Base-by-base conservation (phyloP, 345 rosid species). In the Citrus reticulata region DNA sequence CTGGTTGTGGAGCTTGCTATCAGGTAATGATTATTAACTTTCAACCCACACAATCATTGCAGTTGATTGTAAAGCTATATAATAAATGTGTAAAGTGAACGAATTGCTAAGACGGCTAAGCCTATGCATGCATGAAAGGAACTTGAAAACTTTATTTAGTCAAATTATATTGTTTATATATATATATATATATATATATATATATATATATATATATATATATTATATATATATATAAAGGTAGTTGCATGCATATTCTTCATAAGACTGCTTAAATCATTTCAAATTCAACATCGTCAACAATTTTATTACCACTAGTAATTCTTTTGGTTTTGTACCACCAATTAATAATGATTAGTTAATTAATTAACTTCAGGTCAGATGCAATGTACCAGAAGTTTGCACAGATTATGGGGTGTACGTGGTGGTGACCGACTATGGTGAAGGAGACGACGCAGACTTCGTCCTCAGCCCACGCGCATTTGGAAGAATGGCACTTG, bases 1-100 rank as follows among this genome's bases (percentile, higher is more conserved):
- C 88, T 64, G 98, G 97, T 69, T 95, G 98, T 54, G 99, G 97
- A 78, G 92, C 84, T 85, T 95, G 99, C 89, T 95, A 93, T 81
- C 98, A 92, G 92, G 99, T 17, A 54, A 5, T 54, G 58, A 17
- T 54, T 17, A 16, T 6, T 88, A 35, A 40, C 35, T 20, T 42
- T 66, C 29, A 57, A 49, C 14, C 30, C 35, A 22, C 54, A 58
- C 3, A 22, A 76, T 49, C 17, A 54, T 57, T 68, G 34, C 32
- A 58, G 14, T 42, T 42, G 2, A 46, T 46, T 46, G 0, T 11
- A 46, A 46, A 46, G 51, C 17, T 46, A 46, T 1, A 11, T 13
- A 46, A 46, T 0, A 42, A 42, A 35, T 35, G 22, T 22, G 19
- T 32, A 3, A 70, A 40, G 6, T 40, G 16, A 37, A 68, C 72